These are phyloP conservation scores for Debaryomyces sp. DNA, from an alignment of 1,139 yeast species.

Conservation along the genomic window DNA sequence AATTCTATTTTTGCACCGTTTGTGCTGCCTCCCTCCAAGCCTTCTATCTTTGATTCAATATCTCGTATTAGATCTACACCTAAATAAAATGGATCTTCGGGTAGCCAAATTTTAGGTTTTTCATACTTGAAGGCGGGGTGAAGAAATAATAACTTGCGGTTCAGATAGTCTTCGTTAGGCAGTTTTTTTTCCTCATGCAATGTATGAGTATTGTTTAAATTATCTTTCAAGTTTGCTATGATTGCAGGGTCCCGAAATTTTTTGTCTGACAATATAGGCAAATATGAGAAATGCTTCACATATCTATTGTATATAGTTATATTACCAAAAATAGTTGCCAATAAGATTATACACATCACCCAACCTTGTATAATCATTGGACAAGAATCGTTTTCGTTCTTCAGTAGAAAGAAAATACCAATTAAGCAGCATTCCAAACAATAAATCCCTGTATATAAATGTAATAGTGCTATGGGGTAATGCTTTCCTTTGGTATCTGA, in stretches of 20 bases:
- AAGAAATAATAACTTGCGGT: slow-evolving; percentile 26
- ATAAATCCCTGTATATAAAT: slow-evolving; percentile 76
- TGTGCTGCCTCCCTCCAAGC: slow-evolving; percentile 27
- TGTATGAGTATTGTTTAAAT: not conserved
- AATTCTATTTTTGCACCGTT: slow-evolving; percentile 31
- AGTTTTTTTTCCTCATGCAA: not conserved
- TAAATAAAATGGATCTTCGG: slow-evolving; percentile 27
- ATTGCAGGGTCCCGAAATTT: slow-evolving; percentile 9
- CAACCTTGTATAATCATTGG: slow-evolving; percentile 45
- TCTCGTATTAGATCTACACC: slow-evolving; percentile 10
- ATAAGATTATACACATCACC: slow-evolving; percentile 46
- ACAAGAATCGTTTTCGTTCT: slow-evolving; percentile 39
- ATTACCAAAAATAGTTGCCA: slow-evolving; percentile 37
- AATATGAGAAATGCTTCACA: slow-evolving; percentile 27
- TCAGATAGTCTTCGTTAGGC: slow-evolving; percentile 16
- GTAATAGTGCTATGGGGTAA: slow-evolving; percentile 75
- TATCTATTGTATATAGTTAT: slow-evolving; percentile 34
- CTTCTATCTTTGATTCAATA: slow-evolving; percentile 11
- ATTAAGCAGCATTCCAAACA: slow-evolving; percentile 76
- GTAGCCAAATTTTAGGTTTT: slow-evolving; percentile 39
- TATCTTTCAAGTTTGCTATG: slow-evolving; percentile 5
- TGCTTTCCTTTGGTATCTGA: slow-evolving; percentile 72
- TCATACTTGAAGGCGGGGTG: slow-evolving; percentile 41
- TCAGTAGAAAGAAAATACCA: slow-evolving; percentile 70
- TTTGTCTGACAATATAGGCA: slow-evolving; percentile 32